Percentiles rank a stretch among this genome's conserved stretches.
Evolutionary conservation across 2,329 filamentous ascomycete species (phyloP).

Genomic region (Paecilomyces variotii): DNA sequence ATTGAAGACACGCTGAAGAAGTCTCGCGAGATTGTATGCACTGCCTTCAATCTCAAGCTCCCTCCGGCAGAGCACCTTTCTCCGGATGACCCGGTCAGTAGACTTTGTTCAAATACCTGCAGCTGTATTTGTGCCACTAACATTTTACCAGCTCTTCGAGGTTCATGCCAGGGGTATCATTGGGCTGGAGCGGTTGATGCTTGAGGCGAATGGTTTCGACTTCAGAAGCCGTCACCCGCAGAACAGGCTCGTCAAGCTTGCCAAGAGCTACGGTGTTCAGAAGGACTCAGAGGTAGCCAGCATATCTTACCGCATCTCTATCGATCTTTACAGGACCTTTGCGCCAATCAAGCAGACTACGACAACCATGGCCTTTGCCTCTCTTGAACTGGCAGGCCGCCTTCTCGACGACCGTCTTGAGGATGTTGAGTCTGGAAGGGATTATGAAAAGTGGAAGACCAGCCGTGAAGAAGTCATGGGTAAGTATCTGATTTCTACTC

Average conservation of each 20-base stretch:
- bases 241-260: constrained; percentile 72
- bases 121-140: background rate
- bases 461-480: constrained; percentile 41
- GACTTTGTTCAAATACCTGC: background rate
- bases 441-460: constrained; percentile 44
- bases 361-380: constrained; percentile 73
- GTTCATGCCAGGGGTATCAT: constrained; percentile 71
- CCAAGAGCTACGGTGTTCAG: constrained; percentile 50
- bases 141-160: constrained; percentile 62
- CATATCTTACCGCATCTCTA: constrained; percentile 70
- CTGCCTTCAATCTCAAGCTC: constrained; percentile 77
- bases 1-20: constrained; percentile 98
- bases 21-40: constrained; percentile 83
- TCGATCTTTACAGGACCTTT: constrained; percentile 90
- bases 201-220: constrained; percentile 89
- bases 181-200: constrained; percentile 81
- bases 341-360: constrained; percentile 84
- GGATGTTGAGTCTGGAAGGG: constrained; percentile 38
- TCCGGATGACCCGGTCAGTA: constrained; percentile 69
- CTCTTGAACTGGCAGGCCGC: constrained; percentile 70
- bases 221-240: constrained; percentile 86
- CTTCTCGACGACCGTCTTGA: constrained; percentile 53
- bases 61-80: constrained; percentile 59
- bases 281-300: constrained; percentile 49
- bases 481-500: constrained; percentile 14